phyloP scores from a whole-genome alignment of 495 filamentous ascomycete species.

The Baudoinia panamericana region DNA sequence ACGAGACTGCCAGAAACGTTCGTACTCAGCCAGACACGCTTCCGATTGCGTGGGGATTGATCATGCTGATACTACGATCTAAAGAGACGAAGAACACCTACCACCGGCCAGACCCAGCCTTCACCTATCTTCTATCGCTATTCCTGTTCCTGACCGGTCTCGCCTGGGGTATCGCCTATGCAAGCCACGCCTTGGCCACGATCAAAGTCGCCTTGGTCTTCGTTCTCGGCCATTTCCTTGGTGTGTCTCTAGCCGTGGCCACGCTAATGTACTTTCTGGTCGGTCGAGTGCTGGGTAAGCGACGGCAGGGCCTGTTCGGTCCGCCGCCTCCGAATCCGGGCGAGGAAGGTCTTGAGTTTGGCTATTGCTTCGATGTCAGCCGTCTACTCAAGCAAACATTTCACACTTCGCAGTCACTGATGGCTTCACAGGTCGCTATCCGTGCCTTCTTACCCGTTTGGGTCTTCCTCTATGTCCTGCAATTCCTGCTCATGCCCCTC shows the following conservation, averaged over 20 bases:
- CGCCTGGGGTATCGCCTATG: slow-evolving; percentile 62
- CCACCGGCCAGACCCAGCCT: slow-evolving; percentile 63
- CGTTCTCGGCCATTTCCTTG: slow-evolving; percentile 55
- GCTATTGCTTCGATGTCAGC: slow-evolving; percentile 65
- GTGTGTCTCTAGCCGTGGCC: slow-evolving; percentile 46
- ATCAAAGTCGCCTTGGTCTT: slow-evolving; percentile 51
- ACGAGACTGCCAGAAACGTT: slow-evolving; percentile 11
- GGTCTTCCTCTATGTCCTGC: slow-evolving; percentile 58
- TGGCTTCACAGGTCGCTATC: slow-evolving; percentile 44
- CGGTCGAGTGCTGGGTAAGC: slow-evolving; percentile 48
- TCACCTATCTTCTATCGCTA: slow-evolving; percentile 63
- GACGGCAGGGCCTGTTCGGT: slow-evolving; percentile 45
- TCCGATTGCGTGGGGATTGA: no score
- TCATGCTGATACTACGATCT: no score
- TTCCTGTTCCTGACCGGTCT: slow-evolving; percentile 61
- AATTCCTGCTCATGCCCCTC: slow-evolving; percentile 58
- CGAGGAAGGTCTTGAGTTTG: slow-evolving; percentile 55
- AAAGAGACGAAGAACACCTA: slow-evolving; percentile 66
- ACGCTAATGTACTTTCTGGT: slow-evolving; percentile 52
- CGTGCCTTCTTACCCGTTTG: slow-evolving; percentile 64
- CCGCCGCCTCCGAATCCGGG: slow-evolving; percentile 27
- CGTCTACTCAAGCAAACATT: not conserved
- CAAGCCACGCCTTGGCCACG: slow-evolving; percentile 39
- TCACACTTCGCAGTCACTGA: not conserved
- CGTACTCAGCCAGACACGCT: not conserved